These are phyloP conservation scores for Alternaria metachromatica DNA, from an alignment of 2,329 filamentous ascomycete species.

Conservation along the genomic window DNA sequence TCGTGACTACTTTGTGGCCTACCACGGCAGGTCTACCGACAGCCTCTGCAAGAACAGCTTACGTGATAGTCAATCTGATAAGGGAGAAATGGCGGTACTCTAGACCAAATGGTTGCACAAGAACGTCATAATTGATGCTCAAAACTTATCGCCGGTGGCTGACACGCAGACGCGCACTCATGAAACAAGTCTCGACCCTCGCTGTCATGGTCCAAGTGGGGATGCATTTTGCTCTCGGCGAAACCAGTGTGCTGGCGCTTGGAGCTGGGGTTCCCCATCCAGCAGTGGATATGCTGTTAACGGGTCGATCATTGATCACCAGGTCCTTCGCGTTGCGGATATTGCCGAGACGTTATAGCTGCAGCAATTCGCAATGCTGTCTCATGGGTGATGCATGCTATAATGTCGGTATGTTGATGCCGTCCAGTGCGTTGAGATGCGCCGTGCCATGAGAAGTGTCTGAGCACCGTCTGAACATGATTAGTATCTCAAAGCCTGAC, in stretches of 20 bases:
- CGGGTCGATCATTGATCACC: slow-evolving; percentile 31
- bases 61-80: not conserved
- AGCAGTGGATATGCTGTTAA: slow-evolving; percentile 18
- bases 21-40: not conserved
- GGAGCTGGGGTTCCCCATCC: slow-evolving; percentile 19
- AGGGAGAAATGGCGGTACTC: slow-evolving; percentile 42
- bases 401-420: not conserved
- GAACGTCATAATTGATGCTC: not conserved
- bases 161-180: not conserved
- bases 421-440: not conserved
- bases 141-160: not conserved
- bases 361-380: not conserved
- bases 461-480: not conserved
- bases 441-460: not conserved
- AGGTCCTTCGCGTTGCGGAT: slow-evolving; percentile 9
- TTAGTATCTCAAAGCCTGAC: not conserved
- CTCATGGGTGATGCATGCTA: slow-evolving; percentile 4
- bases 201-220: not conserved
- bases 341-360: not conserved
- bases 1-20: not conserved
- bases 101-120: not conserved
- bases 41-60: slow-evolving; percentile 50
- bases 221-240: not conserved
- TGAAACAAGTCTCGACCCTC: slow-evolving; percentile 2
- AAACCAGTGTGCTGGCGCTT: slow-evolving; percentile 11